A percentile compares a stretch with the other conserved stretches of the same genome.
Evolutionary conservation across 1,284 basidiomycete species (phyloP).

Genomic region (Leccinum fallax): DNA sequence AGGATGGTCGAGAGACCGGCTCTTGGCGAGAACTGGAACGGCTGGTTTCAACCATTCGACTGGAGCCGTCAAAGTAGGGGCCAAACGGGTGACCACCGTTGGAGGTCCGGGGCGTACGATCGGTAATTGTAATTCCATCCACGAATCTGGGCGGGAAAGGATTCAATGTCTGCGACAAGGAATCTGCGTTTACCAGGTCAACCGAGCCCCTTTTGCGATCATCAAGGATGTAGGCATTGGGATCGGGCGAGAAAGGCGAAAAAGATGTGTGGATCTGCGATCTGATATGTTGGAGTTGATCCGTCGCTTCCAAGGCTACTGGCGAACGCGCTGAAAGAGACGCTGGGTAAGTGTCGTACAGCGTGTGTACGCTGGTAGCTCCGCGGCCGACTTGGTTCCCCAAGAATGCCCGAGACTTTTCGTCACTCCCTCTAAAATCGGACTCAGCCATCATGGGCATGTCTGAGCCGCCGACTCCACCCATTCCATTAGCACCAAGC

Average conservation of each 20-base stretch:
- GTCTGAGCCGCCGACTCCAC: conserved; percentile 32
- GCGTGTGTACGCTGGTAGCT: conserved; percentile 16
- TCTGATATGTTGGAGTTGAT: conserved; percentile 26
- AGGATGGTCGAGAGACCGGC: conserved; percentile 53
- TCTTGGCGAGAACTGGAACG: conserved; percentile 49
- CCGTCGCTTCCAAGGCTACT: conserved; percentile 15
- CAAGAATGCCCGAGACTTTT: conserved; percentile 33
- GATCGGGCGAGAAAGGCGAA: conserved; percentile 65
- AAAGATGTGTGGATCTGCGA: conserved; percentile 44
- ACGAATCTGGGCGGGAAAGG: conserved; percentile 38
- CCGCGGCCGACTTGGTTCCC: conserved; percentile 28
- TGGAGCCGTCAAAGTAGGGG: conserved; percentile 41
- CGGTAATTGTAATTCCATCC: conserved; percentile 22
- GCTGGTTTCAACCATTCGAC: conserved; percentile 35
- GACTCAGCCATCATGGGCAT: conserved; percentile 10
- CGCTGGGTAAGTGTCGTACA: conserved; percentile 26
- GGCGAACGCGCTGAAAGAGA: conserved; percentile 17
- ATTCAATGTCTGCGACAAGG: conserved; percentile 45
- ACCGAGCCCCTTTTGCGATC: conserved; percentile 36
- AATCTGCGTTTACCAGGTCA: conserved; percentile 32
- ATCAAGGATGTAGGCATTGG: conserved; percentile 43
- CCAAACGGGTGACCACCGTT: conserved; percentile 49
- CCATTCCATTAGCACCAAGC: conserved; percentile 50
- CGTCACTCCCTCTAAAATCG: conserved; percentile 29
- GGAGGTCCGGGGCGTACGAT: conserved; percentile 41